Evolutionary conservation across 768 basidiomycete genomes (phyloP).

Genomic region (Psilocybe azurescens): DNA sequence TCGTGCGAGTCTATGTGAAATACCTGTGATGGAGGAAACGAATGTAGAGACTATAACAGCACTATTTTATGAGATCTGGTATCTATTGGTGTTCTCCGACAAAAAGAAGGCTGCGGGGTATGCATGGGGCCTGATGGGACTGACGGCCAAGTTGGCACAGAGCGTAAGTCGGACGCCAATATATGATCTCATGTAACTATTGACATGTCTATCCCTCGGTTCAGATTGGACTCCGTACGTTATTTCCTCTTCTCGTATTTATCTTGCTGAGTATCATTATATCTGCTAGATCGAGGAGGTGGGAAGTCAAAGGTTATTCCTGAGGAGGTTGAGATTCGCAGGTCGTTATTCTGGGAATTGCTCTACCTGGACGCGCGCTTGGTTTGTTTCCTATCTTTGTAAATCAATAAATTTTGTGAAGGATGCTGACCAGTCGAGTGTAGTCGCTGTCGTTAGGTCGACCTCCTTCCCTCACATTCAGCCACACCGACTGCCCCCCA

Average conservation of each 20-base stretch:
- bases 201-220: slow-evolving; percentile 14
- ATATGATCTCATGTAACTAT: slow-evolving; percentile 1
- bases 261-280: slow-evolving; percentile 7
- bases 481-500: slow-evolving; percentile 62
- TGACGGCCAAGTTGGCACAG: slow-evolving; percentile 65
- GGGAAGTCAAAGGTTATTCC: slow-evolving; percentile 70
- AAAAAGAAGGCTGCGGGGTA: slow-evolving; percentile 68
- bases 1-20: slow-evolving; percentile 63
- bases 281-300: slow-evolving; percentile 60
- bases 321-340: slow-evolving; percentile 71
- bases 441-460: slow-evolving; percentile 69
- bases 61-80: slow-evolving; percentile 71
- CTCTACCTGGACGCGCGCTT: slow-evolving; percentile 69
- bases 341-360: slow-evolving; percentile 74
- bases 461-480: slow-evolving; percentile 67
- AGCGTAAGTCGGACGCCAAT: slow-evolving; percentile 45
- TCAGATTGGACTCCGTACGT: slow-evolving; percentile 66
- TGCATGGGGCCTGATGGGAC: slow-evolving; percentile 60
- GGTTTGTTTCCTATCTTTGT: slow-evolving; percentile 31
- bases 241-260: neutral
- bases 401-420: neutral
- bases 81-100: slow-evolving; percentile 71
- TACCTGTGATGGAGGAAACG: slow-evolving; percentile 71
- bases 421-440: neutral
- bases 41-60: slow-evolving; percentile 64